Percentiles rank a stretch among this genome's conserved stretches.
Conservation (phyloP, 2,329 filamentous ascomycete genomes). For the Raffaelea ambrosiae region DNA sequence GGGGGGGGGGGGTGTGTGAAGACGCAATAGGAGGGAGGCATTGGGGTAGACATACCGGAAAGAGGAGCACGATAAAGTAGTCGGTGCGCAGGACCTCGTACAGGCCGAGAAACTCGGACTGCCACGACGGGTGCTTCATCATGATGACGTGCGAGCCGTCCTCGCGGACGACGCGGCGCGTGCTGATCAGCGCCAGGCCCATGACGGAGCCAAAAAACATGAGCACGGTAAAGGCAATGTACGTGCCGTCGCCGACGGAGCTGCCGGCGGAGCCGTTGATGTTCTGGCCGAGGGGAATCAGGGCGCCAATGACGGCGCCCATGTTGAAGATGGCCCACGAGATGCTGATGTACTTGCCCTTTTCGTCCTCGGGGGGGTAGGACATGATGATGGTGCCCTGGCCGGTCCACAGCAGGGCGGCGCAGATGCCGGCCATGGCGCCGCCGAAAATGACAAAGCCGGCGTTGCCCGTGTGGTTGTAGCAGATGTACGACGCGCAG, state of each 20-base stretch:
- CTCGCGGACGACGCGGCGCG: slow-evolving; percentile 26
- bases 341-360: slow-evolving; percentile 80
- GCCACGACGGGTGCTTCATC: slow-evolving; percentile 68
- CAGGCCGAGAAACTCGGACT: slow-evolving; percentile 56
- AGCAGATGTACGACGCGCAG: slow-evolving; percentile 60
- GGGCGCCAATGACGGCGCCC: slow-evolving; percentile 74
- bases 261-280: slow-evolving; percentile 21
- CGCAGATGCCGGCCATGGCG: slow-evolving; percentile 66
- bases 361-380: slow-evolving; percentile 71
- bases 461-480: slow-evolving; percentile 56
- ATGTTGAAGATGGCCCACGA: slow-evolving; percentile 97
- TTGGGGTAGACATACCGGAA: slow-evolving; percentile 38
- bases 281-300: slow-evolving; percentile 62
- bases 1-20: too few species aligned
- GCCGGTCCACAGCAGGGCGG: slow-evolving; percentile 71
- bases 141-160: slow-evolving; percentile 59
- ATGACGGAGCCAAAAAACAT: not conserved
- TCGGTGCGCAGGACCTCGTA: slow-evolving; percentile 52
- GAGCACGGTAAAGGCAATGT: not conserved
- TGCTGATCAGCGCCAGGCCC: not conserved
- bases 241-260: not conserved
- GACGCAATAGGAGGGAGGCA: not conserved
- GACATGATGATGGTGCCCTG: slow-evolving; percentile 85
- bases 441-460: slow-evolving; percentile 71
- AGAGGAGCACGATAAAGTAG: slow-evolving; percentile 56